Evolutionary conservation across 345 rosid genomes (phyloP), one percentile per base, ranked within the genome.

Genomic region (Camelina hispida): DNA sequence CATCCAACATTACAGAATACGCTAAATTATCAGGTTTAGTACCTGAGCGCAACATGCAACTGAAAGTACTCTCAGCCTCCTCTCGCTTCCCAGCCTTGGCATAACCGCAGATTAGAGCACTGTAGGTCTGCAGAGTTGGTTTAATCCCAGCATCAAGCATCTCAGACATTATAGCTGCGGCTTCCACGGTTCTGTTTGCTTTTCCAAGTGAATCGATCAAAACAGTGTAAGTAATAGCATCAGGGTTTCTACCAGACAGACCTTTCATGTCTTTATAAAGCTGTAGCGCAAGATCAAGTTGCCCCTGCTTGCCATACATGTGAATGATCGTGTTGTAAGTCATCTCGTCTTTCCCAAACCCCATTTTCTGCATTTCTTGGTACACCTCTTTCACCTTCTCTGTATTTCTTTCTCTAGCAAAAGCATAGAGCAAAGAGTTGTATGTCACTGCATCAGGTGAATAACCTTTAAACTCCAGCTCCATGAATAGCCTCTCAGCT

Each of bases 251-350:
- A 50, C 95, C 91, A 0, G 86, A 85, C 55, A 82, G 78, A 44
- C 62, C 73, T 84, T 88, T 86, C 98, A 94, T 94, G 82, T 87
- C 91, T 79, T 81, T 81, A 72, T 87, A 94, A 77, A 88, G 90
- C 80, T 88, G 84, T 62, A 90, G 73, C 43, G 89, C 97, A n/a
- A 90, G 72, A 51, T 86, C 92, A 80, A 77, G 81, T 68, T 83
- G 87, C 25, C 98, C 96, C 75, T 85, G 88, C 88, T 90, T 91
- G 58, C 98, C 98, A 75, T 91, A 85, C 98, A 94, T 94, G 80
- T 94, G 95, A 79, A 94, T 94, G 25, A 94, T 85, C 2, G 96
- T 91, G 81, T 94, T 94, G 69, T 90, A 89, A 3, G 97, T 86
- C 96, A 88, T 90, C 80, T 91, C 98, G 67, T 94, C 95, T 77